Evolutionary conservation across 345 rosid genomes (phyloP), one percentile per base, ranked within the genome.

Genomic region (Eucalyptus marginata): DNA sequence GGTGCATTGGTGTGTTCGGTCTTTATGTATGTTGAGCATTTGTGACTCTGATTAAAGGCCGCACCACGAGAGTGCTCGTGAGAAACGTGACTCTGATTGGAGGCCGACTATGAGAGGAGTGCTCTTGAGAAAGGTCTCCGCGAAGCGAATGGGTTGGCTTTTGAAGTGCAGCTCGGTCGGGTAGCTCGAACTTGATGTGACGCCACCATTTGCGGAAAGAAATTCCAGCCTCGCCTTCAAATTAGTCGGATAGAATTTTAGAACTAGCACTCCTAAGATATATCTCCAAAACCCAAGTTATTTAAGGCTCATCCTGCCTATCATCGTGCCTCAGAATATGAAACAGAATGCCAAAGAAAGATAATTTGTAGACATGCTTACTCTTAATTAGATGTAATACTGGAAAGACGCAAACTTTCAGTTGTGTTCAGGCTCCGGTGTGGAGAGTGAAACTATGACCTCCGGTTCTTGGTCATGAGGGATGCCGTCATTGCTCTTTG

Each of bases 141-240:
- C 80, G 13, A 68, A 33, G 80, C 5, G 43, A 33, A 33, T 17
- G 80, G 80, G 24, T 68, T 31, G 43, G 43, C 80, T 68, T 68
- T 33, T 16, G 80, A 33, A 68, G 80, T 16, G 43, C 79, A 66
- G 43, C 79, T 31, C 3, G 33, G 79, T 66, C 79, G 43, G 40
- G 43, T 33, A 16, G 43, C 80, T 68, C 43, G 80, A 33, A 68
- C 80, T 68, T 31, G 4, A 1, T 16, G 80, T 33, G 80, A 16
- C 20, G 36, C 80, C 29, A 24, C 62, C 80, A 31, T 31, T 68
- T 68, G 80, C 43, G 4, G 80, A 33, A 68, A 33, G 43, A 68
- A 68, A 68, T 31, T 68, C 80, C 43, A 33, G 43, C 43, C 80
- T 31, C 80, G 85, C 99, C 98, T 49, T 89, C 90, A 96, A 88